Evolutionary conservation across 2,329 filamentous ascomycete genomes (phyloP), one percentile per base, ranked within the genome.

Genomic region (Orbilia ellipsospora): DNA sequence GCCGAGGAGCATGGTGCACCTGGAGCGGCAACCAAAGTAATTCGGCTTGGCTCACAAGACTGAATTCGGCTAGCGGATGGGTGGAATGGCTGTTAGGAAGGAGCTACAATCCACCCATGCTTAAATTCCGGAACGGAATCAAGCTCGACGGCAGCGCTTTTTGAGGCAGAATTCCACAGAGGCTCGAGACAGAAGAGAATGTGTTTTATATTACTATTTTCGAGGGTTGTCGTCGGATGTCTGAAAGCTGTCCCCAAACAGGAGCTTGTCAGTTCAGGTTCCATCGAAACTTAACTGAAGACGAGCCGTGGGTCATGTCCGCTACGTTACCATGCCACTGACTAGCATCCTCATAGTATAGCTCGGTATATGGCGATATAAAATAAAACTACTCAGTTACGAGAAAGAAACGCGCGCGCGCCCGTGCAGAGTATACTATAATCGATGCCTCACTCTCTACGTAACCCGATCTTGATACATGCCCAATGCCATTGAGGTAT

Each of bases 21-120:
- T 65, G 51, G 70, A 68, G 70, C 70, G 70, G 70, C 70, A 75
- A 55, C 70, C 64, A 75, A 75, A 64, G 63, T 64, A 57, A 40
- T 5, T 44, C 18, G 55, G 56, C n/a, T 62, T 28, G 64, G 50
- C 72, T 68, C 68, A 28, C 31, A 10, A 36, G 10, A 36, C 31
- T 36, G 2, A 36, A 36, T 36, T 36, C 31, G 31, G 31, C 31
- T 2, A 36, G 10, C 31, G 31, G 31, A 36, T 23, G 23, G 31
- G 31, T 36, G 31, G 1, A 36, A 36, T 36, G 61, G 45, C n/a
- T 68, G 5, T 75, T 75, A 16, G 72, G 72, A 59, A 75, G 72
- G 72, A 75, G 72, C 72, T 60, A 69, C 64, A 50, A 45, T 10
- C 8, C 18, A 45, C 12, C 13, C 8, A 48, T 26, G 31, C 10